These are phyloP conservation scores for Moesziomyces parantarcticus DNA, from an alignment of 1,284 basidiomycete genomes.

Conservation along the genomic window DNA sequence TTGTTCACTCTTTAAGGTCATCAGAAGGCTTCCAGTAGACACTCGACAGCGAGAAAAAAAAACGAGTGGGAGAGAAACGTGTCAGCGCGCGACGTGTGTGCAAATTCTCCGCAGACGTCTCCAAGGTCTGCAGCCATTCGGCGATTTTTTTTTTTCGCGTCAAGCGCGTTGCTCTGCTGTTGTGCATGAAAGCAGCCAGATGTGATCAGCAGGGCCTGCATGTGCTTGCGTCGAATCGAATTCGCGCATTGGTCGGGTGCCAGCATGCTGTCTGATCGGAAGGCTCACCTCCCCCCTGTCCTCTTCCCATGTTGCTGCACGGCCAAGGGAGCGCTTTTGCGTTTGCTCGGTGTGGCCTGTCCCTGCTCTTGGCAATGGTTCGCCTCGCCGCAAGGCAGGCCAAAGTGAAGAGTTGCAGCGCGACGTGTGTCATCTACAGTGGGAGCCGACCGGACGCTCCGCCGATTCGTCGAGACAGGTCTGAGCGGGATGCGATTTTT, in stretches of 20 bases:
- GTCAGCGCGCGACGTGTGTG: not conserved
- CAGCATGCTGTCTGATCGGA: too few species aligned
- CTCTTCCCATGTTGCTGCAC: too few species aligned
- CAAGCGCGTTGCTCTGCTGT: too few species aligned
- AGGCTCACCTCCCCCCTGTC: too few species aligned
- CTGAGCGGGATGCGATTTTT: not conserved
- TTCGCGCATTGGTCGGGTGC: not conserved
- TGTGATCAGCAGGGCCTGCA: constrained; percentile 8
- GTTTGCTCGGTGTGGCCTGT: too few species aligned
- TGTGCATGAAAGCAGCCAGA: not conserved
- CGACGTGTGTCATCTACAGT: too few species aligned
- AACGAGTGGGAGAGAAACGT: not conserved
- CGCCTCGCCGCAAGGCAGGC: too few species aligned
- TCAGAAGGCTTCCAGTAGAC: too few species aligned
- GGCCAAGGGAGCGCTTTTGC: too few species aligned
- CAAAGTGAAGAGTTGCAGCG: too few species aligned
- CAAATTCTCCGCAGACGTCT: not conserved
- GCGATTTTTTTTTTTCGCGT: not conserved
- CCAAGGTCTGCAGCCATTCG: not conserved
- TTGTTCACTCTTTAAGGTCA: too few species aligned
- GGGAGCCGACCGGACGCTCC: constrained; percentile 9
- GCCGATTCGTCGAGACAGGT: constrained; percentile 16
- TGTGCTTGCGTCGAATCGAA: constrained; percentile 2
- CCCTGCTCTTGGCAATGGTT: too few species aligned
- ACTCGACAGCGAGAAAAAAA: not conserved